These are phyloP conservation scores for Elongisporangium senticosum DNA, from an alignment of 352 stramenopile genomes.

Conservation along the genomic window DNA sequence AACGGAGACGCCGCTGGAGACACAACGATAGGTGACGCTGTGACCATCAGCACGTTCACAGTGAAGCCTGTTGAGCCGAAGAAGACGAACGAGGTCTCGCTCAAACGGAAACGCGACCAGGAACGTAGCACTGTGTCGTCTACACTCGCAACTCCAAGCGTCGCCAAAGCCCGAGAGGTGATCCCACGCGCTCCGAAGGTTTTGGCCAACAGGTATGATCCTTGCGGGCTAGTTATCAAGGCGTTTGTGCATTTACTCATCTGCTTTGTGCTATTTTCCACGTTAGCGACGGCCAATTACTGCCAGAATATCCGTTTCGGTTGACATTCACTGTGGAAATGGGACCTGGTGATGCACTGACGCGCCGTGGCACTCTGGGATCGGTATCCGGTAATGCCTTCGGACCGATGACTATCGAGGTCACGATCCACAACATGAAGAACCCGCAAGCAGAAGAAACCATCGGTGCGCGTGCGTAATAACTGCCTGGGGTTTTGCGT, in stretches of 20 bases:
- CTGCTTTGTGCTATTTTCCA: neutral
- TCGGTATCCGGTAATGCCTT: neutral
- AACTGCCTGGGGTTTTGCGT: neutral
- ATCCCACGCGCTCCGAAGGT: conserved; percentile 38
- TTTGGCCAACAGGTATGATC: conserved; percentile 47
- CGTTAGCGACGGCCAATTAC: conserved; percentile 25
- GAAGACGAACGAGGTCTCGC: conserved; percentile 26
- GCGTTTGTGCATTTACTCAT: conserved; percentile 5
- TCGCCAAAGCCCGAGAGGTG: conserved; percentile 61
- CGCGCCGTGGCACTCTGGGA: neutral
- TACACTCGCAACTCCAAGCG: conserved; percentile 13
- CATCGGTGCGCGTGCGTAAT: conserved; percentile 24
- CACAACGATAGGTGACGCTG: neutral
- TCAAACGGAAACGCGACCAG: conserved; percentile 69
- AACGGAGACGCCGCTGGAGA: conserved; percentile 3
- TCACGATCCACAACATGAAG: conserved; percentile 66
- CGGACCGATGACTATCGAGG: conserved; percentile 30
- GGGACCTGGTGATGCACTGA: conserved; percentile 8
- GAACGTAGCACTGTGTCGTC: conserved; percentile 20
- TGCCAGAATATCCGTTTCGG: conserved; percentile 53
- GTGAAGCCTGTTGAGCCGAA: conserved; percentile 16
- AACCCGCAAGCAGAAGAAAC: conserved; percentile 30
- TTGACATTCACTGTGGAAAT: conserved; percentile 66
- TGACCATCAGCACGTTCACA: neutral
- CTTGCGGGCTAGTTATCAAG: neutral